Base-by-base conservation (phyloP, 352 stramenopile genomes). In the Pythium sp. region DNA sequence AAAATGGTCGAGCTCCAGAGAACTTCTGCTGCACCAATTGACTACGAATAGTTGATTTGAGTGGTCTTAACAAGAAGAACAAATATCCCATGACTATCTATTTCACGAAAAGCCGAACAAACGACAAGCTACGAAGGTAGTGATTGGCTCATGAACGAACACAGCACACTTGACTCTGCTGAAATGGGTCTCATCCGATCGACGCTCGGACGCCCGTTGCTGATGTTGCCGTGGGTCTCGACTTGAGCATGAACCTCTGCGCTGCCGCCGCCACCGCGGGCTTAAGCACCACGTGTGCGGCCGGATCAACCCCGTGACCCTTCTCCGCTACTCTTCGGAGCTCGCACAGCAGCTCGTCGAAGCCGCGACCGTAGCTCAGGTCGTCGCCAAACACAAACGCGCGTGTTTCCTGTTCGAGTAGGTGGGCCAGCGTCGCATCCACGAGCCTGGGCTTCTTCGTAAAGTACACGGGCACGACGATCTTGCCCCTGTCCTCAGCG, bases 401-500 rank as follows among this genome's bases (percentile, higher is more conserved):
- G 34, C 76, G 71, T 0, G 71, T 69, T 18, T 73, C 62, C 41
- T 74, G 30, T 46, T 90, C 77, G 5, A 90, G 65, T 43, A 87
- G 32, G 49, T 62, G 67, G 15, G 64, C 62, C 53, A 90, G 68
- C 3, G 68, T 69, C 46, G 64, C 53, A 68, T 89, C 79, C 34
- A 90, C 66, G 24, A 87, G 62, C 32, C 72, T 74, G 2, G 82
- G 79, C 20, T 72, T 71, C 62, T 76, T 83, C 18, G 80, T 89
- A 53, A 82, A 90, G 67, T 92, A 89, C 28, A 92, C 77, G 1
- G 87, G 85, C 34, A 92, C 80, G 71, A 93, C 87, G 30, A 71
- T 72, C 74, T 92, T 92, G 58, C 82, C 86, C 65, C 92, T 92
- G 67, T 94, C 86, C 69, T 93, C 84, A 2, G 84, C 86, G 62